Conservation (phyloP, 768 basidiomycete genomes). For the Pulveroboletus sp. region DNA sequence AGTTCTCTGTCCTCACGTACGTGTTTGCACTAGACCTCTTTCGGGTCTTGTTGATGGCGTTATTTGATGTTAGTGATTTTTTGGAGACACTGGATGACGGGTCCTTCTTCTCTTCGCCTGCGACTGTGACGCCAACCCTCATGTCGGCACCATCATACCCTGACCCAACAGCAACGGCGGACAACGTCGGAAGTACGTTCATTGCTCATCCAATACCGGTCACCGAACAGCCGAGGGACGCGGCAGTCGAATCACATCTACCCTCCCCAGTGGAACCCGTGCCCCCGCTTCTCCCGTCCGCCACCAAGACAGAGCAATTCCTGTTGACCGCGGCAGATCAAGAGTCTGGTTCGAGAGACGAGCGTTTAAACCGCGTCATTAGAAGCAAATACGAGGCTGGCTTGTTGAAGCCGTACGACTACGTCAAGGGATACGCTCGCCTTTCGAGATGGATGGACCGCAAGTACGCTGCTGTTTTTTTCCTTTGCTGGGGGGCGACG, state of each 20-base stretch:
- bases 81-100: conserved; percentile 84
- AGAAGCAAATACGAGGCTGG: conserved; percentile 97
- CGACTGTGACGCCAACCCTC: conserved; percentile 44
- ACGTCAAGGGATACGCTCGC: conserved; percentile 91
- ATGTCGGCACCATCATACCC: conserved; percentile 38
- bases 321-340: conserved; percentile 94
- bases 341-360: conserved; percentile 83
- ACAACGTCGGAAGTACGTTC: conserved; percentile 13
- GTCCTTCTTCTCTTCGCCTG: conserved; percentile 65
- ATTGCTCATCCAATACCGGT: conserved; percentile 10
- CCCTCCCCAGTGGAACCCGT: conserved; percentile 37
- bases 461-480: conserved; percentile 49
- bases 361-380: conserved; percentile 87
- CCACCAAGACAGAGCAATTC: conserved; percentile 83
- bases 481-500: background rate
- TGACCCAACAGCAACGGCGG: conserved; percentile 5
- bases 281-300: conserved; percentile 58
- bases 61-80: conserved; percentile 57
- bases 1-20: conserved; percentile 77
- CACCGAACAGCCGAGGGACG: conserved; percentile 19
- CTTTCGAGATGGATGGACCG: conserved; percentile 93
- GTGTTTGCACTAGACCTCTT: conserved; percentile 13
- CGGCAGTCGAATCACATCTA: conserved; percentile 20
- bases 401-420: conserved; percentile 90
- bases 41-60: background rate